Conservation (phyloP, 208 protist genomes). For the Phytomonas sp. region DNA sequence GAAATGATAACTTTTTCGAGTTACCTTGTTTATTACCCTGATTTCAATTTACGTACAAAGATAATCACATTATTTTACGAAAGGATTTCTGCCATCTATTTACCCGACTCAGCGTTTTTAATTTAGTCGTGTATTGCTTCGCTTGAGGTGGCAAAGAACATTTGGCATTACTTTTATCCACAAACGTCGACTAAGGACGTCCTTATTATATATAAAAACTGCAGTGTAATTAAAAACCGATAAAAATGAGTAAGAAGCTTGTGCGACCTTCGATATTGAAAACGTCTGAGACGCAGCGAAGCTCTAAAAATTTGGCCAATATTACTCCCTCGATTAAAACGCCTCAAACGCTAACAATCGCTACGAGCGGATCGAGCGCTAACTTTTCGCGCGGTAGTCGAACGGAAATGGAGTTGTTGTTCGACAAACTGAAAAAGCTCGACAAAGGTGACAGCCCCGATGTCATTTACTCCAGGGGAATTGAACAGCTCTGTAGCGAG, state of each 20-base stretch:
- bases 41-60: neutral
- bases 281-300: neutral
- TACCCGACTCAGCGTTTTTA: neutral
- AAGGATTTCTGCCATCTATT: neutral
- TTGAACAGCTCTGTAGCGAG: constrained; percentile 50
- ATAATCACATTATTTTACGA: neutral
- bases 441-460: constrained; percentile 40
- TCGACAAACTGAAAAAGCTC: constrained; percentile 33
- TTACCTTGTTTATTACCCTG: neutral
- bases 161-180: neutral
- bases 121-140: neutral
- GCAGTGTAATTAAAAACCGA: neutral
- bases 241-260: neutral
- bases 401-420: constrained; percentile 54
- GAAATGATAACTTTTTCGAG: neutral
- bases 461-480: constrained; percentile 37
- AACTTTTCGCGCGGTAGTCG: constrained; percentile 7
- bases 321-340: neutral
- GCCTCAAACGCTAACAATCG: neutral
- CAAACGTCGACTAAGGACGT: too few relatives aligned
- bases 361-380: neutral
- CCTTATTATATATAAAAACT: too few relatives aligned
- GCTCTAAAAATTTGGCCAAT: neutral
- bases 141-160: neutral
- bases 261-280: neutral